Evolutionary conservation across 2,329 filamentous ascomycete species (phyloP).

Genomic region (Tolypocladium inflatum): DNA sequence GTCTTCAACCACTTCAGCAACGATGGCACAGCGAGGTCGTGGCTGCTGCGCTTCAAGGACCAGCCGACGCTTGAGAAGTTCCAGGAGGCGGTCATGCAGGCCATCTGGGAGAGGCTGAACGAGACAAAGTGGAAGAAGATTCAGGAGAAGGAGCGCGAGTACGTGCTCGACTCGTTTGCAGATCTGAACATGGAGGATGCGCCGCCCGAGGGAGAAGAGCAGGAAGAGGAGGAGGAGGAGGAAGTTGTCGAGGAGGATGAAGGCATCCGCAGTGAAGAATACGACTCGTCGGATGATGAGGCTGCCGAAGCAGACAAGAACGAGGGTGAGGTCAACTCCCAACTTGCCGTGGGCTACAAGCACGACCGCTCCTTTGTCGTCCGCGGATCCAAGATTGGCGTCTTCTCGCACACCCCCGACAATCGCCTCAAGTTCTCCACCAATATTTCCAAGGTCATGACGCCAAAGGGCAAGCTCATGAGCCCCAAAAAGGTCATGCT

Average conservation of each 20-base stretch:
- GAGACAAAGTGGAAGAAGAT: slow-evolving; percentile 89
- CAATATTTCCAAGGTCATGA: slow-evolving; percentile 92
- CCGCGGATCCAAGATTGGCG: slow-evolving; percentile 93
- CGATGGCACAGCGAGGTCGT: slow-evolving; percentile 87
- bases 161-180: slow-evolving; percentile 90
- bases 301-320: slow-evolving; percentile 63
- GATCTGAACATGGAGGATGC: slow-evolving; percentile 87
- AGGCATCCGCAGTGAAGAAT: slow-evolving; percentile 59
- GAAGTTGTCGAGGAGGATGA: slow-evolving; percentile 58
- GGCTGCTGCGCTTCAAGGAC: slow-evolving; percentile 87
- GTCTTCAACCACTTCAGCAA: slow-evolving; percentile 95
- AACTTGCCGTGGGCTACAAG: slow-evolving; percentile 92
- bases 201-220: slow-evolving; percentile 38
- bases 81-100: slow-evolving; percentile 89
- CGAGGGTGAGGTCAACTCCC: slow-evolving; percentile 77
- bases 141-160: slow-evolving; percentile 87
- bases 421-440: slow-evolving; percentile 94
- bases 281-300: slow-evolving; percentile 60
- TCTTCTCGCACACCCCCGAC: slow-evolving; percentile 92
- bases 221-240: slow-evolving; percentile 47
- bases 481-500: slow-evolving; percentile 96
- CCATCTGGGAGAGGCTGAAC: slow-evolving; percentile 93
- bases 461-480: slow-evolving; percentile 77
- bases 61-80: slow-evolving; percentile 73
- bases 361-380: slow-evolving; percentile 96